Evolutionary conservation across 305 asterid species (phyloP), one percentile per base, ranked within the genome.

Genomic region (Solanum chacoense): DNA sequence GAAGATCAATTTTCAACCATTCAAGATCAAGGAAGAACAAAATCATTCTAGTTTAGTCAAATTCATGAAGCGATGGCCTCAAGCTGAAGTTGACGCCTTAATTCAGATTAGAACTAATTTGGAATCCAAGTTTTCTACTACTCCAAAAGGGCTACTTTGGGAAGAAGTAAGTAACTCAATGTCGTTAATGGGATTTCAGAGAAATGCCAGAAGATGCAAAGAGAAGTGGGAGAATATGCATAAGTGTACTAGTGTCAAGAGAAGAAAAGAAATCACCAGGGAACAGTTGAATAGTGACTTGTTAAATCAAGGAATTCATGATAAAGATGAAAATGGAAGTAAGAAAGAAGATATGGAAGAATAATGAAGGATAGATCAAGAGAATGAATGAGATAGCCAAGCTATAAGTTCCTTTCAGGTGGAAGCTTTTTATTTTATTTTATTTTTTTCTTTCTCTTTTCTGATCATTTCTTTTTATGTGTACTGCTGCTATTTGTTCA

Each of bases 1-100:
- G 40, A 90, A n/a, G 22, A 90, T 93, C 37, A 83, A 87, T 22
- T 91, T 93, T 50, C 94, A 93, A 72, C 35, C 88, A 40, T 40
- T 79, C 36, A 79, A 79, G 2, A 59, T 8, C 14, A 79, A 79
- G 22, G 86, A 81, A 28, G 42, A 29, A 0, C 31, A 28, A 42
- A 80, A 34, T 42, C 18, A 32, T 45, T 42, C 6, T 29, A 83
- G 20, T 28, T 83, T 8, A 20, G 86, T 10, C 0, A 89, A 85
- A 13, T 13, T 45, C 37, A 88, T 42, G 31, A 88, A 87, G 83
- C 85, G 89, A 29, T 90, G 91, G 92, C 89, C 89, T 35, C 67
- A 74, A 65, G 79, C 18, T 6, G 92, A 88, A 84, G 88, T 90
- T 24, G 89, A 88, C 11, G 89, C 89, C 7, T 77, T 89, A 88